Percentiles rank a stretch among this genome's conserved stretches.
Evolutionary conservation across 441 rosid genomes (phyloP).

Genomic region (Pelargonium fulgidum): DNA sequence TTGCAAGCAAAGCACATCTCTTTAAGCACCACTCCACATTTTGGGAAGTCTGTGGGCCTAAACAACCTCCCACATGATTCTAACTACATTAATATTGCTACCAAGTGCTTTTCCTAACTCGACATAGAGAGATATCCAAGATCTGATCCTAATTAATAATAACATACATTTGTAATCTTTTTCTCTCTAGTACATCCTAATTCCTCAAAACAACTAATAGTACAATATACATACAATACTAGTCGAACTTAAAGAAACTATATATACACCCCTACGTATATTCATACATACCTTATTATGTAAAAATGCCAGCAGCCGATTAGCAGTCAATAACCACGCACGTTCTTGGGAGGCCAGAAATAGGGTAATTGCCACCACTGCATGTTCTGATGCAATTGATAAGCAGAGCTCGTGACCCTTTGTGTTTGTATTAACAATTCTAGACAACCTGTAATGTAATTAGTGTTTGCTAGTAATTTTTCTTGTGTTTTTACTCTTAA

Average conservation of each 20-base stretch:
- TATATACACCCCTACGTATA: background rate
- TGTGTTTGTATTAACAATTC: no score
- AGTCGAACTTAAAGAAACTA: no score
- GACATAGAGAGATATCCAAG: no score
- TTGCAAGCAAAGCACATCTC: background rate
- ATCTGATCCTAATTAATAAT: no score
- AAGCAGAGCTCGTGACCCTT: slow-evolving; percentile 35
- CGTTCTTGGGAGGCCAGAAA: background rate
- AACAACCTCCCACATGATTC: background rate
- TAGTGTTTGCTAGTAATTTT: background rate
- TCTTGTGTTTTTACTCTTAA: background rate
- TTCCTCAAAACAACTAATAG: no score
- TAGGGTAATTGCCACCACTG: background rate
- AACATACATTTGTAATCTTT: no score
- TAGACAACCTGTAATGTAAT: background rate
- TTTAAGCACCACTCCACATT: background rate
- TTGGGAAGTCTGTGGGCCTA: background rate
- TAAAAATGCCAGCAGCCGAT: background rate
- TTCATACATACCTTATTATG: no score
- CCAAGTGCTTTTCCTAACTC: no score
- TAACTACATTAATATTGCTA: no score
- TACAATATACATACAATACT: no score
- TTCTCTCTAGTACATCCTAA: no score
- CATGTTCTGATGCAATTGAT: slow-evolving; percentile 12
- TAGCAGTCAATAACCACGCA: background rate